Base-by-base conservation (phyloP, 768 basidiomycete species). In the Phanerodontia chrysosporium region DNA sequence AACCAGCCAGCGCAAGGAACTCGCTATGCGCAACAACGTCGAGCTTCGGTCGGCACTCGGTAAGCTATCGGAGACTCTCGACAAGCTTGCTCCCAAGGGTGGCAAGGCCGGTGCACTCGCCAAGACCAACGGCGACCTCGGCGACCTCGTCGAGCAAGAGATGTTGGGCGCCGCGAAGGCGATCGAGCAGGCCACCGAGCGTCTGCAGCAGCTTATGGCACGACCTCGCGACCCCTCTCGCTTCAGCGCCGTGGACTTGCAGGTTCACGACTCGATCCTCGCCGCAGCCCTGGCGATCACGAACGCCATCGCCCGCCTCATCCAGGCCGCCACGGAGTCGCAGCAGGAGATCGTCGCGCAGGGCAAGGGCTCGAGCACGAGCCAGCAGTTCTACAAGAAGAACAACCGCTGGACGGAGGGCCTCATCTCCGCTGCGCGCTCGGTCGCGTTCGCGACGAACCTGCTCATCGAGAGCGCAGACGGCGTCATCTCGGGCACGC, bases 381-480 rank as follows among this genome's bases (percentile, higher is more conserved):
- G 80, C 21, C 93, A 96, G 72, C 96, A 98, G 67, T 99, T 99
- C 82, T 99, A 98, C 83, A 99, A 99, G 78, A 88, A 92, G 60
- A 98, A 99, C 84, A 98, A 98, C 74, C 84, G 97, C 60, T 99
- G 97, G 97, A 99, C 97, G 45, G 97, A 99, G 72, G 97, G 97
- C 64, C 87, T 99, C 65, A 95, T 98, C 66, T 96, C 94, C 35
- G 97, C 97, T 35, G 97, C 97, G 21, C 98, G 97, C 73, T 84
- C 97, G 9, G 97, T 99, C 56, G 97, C 97, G 2, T 97, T 95
- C 66, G 95, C 97, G 10, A 98, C 97, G 32, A 91, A 85, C 64
- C 75, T 98, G 59, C 84, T 99, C 61, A 99, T 99, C 72, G 96
- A 99, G 73, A 91, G 89, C 63, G 97, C 97, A 18, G 97, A 99